phyloP scores from a whole-genome alignment of 1,139 yeast species.

The Taphrina populina region DNA sequence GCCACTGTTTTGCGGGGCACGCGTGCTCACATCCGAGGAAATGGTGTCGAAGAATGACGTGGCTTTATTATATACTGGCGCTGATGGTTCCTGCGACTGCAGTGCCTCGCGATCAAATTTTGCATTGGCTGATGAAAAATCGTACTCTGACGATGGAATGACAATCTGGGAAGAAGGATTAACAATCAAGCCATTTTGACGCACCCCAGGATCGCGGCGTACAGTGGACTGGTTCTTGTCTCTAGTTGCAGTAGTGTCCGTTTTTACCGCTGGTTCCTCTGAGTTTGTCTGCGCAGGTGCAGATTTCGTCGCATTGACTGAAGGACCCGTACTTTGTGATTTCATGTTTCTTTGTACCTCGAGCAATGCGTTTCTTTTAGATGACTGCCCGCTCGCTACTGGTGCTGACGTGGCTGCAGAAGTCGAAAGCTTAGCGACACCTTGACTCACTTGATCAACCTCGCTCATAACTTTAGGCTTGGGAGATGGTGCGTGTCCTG shows the following conservation, averaged over 20 bases:
- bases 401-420: slow-evolving; percentile 25
- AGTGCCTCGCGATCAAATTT: slow-evolving; percentile 34
- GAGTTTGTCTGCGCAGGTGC: slow-evolving; percentile 2
- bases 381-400: slow-evolving; percentile 31
- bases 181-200: slow-evolving; percentile 28
- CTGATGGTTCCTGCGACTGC: slow-evolving; percentile 48
- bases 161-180: slow-evolving; percentile 25
- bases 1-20: slow-evolving; percentile 30
- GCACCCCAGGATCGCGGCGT: slow-evolving; percentile 21
- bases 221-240: slow-evolving; percentile 12
- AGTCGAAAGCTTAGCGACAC: slow-evolving; percentile 41
- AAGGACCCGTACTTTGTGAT: background rate
- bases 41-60: slow-evolving; percentile 60
- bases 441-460: slow-evolving; percentile 43
- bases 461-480: slow-evolving; percentile 37
- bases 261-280: slow-evolving; percentile 19
- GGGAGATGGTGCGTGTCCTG: slow-evolving; percentile 43
- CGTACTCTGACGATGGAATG: slow-evolving; percentile 34
- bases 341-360: slow-evolving; percentile 25
- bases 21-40: slow-evolving; percentile 43
- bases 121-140: slow-evolving; percentile 35
- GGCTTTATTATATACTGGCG: slow-evolving; percentile 56
- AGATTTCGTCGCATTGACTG: slow-evolving; percentile 46
- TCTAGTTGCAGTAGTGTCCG: background rate
- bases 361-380: slow-evolving; percentile 28